Conservation (phyloP, 2,329 filamentous ascomycete genomes). For the Clarireedia homoeocarpa region DNA sequence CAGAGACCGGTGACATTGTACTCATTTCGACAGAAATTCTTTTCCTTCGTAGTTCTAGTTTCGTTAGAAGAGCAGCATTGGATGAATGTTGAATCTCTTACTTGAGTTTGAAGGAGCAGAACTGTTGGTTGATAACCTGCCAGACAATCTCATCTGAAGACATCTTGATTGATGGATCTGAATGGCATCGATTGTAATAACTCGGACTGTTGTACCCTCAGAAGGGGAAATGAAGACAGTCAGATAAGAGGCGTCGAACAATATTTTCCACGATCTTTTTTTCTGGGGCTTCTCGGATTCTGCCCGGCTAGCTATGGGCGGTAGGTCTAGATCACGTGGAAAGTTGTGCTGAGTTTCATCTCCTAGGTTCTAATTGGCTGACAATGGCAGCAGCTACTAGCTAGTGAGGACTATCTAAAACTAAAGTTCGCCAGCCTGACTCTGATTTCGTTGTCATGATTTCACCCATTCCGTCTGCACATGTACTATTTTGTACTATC, state of each 20-base stretch:
- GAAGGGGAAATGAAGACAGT: too few species aligned
- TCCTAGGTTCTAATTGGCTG: too few species aligned
- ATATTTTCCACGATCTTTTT: constrained; percentile 10
- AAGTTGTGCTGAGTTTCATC: too few species aligned
- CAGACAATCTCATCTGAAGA: constrained; percentile 95
- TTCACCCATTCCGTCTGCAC: background rate
- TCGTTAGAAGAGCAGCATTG: constrained; percentile 25
- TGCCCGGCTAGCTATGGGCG: background rate
- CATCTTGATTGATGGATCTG: constrained; percentile 42
- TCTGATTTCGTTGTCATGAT: too few species aligned
- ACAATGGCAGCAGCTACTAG: too few species aligned
- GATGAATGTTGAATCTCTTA: constrained; percentile 34
- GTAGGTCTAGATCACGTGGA: background rate
- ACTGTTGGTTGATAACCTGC: constrained; percentile 93
- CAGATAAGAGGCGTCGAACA: background rate
- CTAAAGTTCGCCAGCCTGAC: too few species aligned
- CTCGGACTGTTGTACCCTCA: too few species aligned
- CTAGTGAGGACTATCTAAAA: too few species aligned
- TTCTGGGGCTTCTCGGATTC: background rate
- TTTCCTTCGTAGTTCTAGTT: constrained; percentile 67
- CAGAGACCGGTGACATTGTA: constrained; percentile 80
- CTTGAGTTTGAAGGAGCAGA: constrained; percentile 94
- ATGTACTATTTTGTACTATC: background rate
- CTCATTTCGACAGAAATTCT: constrained; percentile 94
- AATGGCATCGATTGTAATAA: background rate